Base-by-base conservation (phyloP, 2,329 filamentous ascomycete species). In the Eutypa lata region DNA sequence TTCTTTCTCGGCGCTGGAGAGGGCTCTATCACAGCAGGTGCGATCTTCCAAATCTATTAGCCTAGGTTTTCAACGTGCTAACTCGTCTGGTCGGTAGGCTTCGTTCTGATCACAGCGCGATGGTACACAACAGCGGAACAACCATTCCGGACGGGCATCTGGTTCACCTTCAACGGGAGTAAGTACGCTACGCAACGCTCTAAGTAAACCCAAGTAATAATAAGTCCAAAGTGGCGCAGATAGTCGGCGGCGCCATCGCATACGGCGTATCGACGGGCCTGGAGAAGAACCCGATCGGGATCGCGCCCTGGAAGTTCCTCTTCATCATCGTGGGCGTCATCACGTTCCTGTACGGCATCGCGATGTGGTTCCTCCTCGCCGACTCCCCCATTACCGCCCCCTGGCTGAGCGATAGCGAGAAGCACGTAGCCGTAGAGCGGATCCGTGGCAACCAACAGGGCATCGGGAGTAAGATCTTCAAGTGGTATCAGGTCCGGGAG, bases 171-270 rank as follows among this genome's bases (percentile, higher is more conserved):
- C 56, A 70, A 65, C 26, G n/a, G n/a, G n/a, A n/a, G n/a, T n/a
- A n/a, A n/a, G n/a, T n/a, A n/a, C n/a, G n/a, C n/a, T n/a, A n/a
- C n/a, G n/a, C n/a, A n/a, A n/a, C n/a, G n/a, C n/a, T n/a, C n/a
- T n/a, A n/a, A n/a, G n/a, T n/a, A n/a, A n/a, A n/a, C n/a, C n/a
- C n/a, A n/a, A n/a, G n/a, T n/a, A n/a, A n/a, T n/a, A n/a, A n/a
- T n/a, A n/a, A n/a, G n/a, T n/a, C n/a, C n/a, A n/a, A n/a, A n/a
- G 64, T 57, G 40, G 68, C 67, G 7, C 67, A 69, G 52, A 71
- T 71, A 63, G 64, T 73, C 14, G 69, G 70, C 7, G 69, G 70
- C 5, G 71, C 68, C 51, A 65, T 72, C 38, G 67, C 69, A 1
- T 71, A 68, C 37, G 70, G 70, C 1, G 59, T 64, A 10, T 57